A percentile compares a stretch with the other conserved stretches of the same genome.
Evolutionary conservation across 257 asterid genomes (phyloP).

Genomic region (Scutellaria minor): DNA sequence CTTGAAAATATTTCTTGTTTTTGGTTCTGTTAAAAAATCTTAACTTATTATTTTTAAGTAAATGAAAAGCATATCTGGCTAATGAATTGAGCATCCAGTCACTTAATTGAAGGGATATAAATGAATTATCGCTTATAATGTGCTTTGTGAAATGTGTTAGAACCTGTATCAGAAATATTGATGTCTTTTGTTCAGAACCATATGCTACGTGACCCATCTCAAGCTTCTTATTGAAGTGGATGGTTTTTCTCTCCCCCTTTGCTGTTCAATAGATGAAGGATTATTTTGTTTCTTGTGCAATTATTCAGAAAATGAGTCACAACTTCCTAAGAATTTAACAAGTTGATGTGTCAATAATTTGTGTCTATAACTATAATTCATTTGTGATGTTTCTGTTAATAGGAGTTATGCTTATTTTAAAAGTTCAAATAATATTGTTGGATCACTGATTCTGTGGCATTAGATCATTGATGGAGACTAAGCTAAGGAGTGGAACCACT

Average conservation of each 20-base stretch:
- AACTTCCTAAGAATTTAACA: neutral
- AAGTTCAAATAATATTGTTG: conserved; percentile 22
- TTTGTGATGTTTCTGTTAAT: neutral
- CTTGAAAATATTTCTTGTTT: neutral
- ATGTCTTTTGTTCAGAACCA: conserved; percentile 16
- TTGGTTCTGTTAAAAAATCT: conserved; percentile 10
- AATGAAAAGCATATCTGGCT: neutral
- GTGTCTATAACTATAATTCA: neutral
- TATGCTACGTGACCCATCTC: neutral
- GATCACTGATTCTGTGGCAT: conserved; percentile 26
- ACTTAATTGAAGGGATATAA: conserved; percentile 4
- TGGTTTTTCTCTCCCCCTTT: neutral
- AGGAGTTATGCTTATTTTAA: neutral
- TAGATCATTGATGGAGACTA: conserved; percentile 84
- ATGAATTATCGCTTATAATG: neutral
- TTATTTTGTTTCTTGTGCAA: neutral
- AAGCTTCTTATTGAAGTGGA: conserved; percentile 15
- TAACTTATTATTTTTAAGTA: too few relatives aligned
- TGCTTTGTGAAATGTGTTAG: neutral
- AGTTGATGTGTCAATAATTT: neutral
- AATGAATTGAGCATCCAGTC: conserved; percentile 16
- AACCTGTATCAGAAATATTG: neutral
- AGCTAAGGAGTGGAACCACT: conserved; percentile 78
- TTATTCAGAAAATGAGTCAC: neutral
- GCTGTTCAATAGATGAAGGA: neutral